These are phyloP conservation scores for Suillus fuscotomentosus DNA, from an alignment of 768 basidiomycete species.

Conservation along the genomic window DNA sequence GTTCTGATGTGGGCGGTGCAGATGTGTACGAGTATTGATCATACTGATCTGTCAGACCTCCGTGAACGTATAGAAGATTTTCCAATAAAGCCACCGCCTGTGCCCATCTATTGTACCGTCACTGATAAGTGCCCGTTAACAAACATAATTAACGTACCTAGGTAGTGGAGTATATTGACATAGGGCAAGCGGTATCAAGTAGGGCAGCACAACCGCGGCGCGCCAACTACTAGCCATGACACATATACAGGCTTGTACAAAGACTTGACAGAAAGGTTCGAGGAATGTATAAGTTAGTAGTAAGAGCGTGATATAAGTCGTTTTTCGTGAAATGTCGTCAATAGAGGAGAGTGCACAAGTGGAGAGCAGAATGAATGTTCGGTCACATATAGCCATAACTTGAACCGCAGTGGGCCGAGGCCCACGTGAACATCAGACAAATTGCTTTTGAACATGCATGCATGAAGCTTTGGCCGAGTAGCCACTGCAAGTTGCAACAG, in stretches of 20 bases:
- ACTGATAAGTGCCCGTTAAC: conserved; percentile 2
- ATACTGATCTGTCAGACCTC: conserved; percentile 75
- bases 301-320: neutral
- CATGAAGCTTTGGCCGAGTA: too few relatives aligned
- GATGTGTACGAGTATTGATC: conserved; percentile 71
- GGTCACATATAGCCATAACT: neutral
- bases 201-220: conserved; percentile 12
- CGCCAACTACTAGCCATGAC: conserved; percentile 10
- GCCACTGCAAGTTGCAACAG: neutral
- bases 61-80: conserved; percentile 67
- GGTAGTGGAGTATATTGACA: conserved; percentile 25
- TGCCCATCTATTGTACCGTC: conserved; percentile 67
- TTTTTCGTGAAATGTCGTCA: neutral
- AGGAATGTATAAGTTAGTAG: conserved; percentile 16
- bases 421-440: neutral
- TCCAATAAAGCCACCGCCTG: conserved; percentile 63
- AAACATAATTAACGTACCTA: conserved; percentile 16
- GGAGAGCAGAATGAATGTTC: neutral
- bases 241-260: neutral
- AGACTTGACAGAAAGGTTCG: neutral
- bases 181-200: conserved; percentile 13
- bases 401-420: neutral
- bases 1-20: conserved; percentile 70
- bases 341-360: neutral
- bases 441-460: too few relatives aligned